Percentiles rank a stretch among this genome's conserved stretches.
These are phyloP conservation scores for Globisporangium abappressorium DNA, from an alignment of 352 stramenopile genomes.

Conservation along the genomic window DNA sequence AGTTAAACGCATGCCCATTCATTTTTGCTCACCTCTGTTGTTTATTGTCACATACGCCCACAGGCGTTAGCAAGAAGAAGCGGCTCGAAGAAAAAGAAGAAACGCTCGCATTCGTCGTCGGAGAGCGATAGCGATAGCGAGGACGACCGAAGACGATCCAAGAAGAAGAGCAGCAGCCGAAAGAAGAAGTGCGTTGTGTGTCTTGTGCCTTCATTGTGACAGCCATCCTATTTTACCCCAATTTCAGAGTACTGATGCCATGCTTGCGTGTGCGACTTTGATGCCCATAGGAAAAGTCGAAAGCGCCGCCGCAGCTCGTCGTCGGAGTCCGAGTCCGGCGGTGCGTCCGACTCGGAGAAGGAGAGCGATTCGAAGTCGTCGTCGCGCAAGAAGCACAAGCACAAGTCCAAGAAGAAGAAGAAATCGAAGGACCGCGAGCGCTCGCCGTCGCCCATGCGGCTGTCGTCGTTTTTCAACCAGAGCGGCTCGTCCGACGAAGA, in stretches of 20 bases:
- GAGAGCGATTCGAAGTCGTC: slow-evolving; percentile 23
- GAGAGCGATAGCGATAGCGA: slow-evolving; percentile 52
- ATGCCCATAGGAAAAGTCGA: slow-evolving; percentile 44
- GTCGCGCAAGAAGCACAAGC: slow-evolving; percentile 38
- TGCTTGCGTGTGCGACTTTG: slow-evolving; percentile 16
- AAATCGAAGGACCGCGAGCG: slow-evolving; percentile 46
- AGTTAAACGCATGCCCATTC: neutral
- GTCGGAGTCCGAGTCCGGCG: slow-evolving; percentile 38
- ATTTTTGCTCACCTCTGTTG: neutral
- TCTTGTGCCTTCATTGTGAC: neutral
- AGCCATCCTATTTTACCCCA: neutral
- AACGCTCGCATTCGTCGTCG: slow-evolving; percentile 52
- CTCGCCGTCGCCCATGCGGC: slow-evolving; percentile 63
- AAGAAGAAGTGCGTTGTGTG: slow-evolving; percentile 66
- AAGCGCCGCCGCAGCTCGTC: slow-evolving; percentile 52
- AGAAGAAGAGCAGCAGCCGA: slow-evolving; percentile 59
- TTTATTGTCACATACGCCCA: too few relatives aligned
- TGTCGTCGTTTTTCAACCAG: slow-evolving; percentile 92
- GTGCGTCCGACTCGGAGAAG: slow-evolving; percentile 31
- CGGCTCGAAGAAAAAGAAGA: slow-evolving; percentile 77
- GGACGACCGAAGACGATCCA: slow-evolving; percentile 41
- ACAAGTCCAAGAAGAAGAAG: slow-evolving; percentile 52
- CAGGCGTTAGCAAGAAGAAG: slow-evolving; percentile 62
- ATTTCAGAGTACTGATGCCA: neutral
- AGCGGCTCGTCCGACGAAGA: slow-evolving; percentile 20